Evolutionary conservation across 1,284 basidiomycete species (phyloP).

Genomic region (Leccinum subrobustum): DNA sequence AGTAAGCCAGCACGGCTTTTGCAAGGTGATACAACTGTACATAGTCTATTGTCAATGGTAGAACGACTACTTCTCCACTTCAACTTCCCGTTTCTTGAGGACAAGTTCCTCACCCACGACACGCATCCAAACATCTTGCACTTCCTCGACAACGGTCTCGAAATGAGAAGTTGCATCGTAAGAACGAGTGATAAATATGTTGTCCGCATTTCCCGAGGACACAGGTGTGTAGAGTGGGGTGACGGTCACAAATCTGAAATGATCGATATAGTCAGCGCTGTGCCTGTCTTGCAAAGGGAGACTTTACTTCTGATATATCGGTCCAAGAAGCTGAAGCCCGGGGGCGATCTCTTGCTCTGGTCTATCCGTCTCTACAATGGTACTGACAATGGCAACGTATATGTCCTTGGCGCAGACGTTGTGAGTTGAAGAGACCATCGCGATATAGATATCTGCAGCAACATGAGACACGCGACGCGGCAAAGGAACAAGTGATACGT

Average conservation of each 20-base stretch:
- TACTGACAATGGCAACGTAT: constrained; percentile 97
- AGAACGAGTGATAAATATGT: constrained; percentile 95
- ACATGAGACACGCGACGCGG: constrained; percentile 8
- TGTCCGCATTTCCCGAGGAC: constrained; percentile 75
- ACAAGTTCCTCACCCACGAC: constrained; percentile 74
- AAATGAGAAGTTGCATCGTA: constrained; percentile 99
- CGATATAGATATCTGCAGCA: constrained; percentile 92
- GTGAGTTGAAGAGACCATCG: constrained; percentile 95
- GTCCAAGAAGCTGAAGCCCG: constrained; percentile 89
- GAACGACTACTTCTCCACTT: constrained; percentile 52
- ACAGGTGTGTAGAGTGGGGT: constrained; percentile 90
- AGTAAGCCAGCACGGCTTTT: constrained; percentile 12
- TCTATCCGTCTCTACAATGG: constrained; percentile 93
- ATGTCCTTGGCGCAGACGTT: constrained; percentile 96
- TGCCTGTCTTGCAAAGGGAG: neutral
- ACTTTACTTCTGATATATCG: constrained; percentile 89
- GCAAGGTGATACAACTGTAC: constrained; percentile 15
- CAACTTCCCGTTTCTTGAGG: constrained; percentile 81
- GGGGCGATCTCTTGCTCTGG: constrained; percentile 93
- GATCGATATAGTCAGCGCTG: constrained; percentile 9
- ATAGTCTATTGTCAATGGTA: constrained; percentile 6
- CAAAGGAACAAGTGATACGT: constrained; percentile 30
- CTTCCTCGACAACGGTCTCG: constrained; percentile 96
- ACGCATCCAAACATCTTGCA: constrained; percentile 90
- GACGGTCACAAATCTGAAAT: constrained; percentile 85